A percentile compares a stretch with the other conserved stretches of the same genome.
Conservation (phyloP, 306 rosid genomes). For the Vigna trinervia region DNA sequence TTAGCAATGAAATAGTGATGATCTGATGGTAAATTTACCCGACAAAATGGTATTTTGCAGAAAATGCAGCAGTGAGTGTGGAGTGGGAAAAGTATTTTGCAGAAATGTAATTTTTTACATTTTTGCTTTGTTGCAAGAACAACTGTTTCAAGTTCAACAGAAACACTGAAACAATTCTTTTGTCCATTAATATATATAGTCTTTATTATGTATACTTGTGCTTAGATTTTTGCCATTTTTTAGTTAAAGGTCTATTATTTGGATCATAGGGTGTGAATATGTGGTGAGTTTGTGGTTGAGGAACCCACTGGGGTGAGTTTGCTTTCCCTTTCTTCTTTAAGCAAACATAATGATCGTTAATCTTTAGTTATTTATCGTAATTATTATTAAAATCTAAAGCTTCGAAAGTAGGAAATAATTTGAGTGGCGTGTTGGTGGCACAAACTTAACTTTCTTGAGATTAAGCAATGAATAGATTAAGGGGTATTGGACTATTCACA, state of each 20-base stretch:
- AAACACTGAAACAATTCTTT: neutral
- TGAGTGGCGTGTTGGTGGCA: slow-evolving; percentile 10
- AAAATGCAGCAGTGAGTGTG: slow-evolving; percentile 2
- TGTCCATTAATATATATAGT: slow-evolving; percentile 2
- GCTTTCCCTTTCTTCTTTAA: neutral
- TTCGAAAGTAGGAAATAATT: slow-evolving; percentile 1
- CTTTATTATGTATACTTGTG: neutral
- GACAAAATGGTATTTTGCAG: slow-evolving; percentile 3
- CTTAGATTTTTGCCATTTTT: neutral
- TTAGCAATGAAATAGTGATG: neutral
- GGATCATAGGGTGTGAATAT: neutral
- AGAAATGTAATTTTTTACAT: neutral
- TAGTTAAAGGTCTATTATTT: neutral
- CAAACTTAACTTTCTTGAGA: neutral
- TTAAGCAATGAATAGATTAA: neutral
- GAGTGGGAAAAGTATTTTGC: neutral
- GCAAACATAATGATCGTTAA: slow-evolving; percentile 29
- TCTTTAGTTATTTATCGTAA: slow-evolving; percentile 21
- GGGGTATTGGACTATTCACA: neutral
- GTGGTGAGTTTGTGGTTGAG: slow-evolving; percentile 34
- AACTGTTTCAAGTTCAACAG: slow-evolving; percentile 25
- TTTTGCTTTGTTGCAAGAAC: slow-evolving; percentile 9
- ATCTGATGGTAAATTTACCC: neutral
- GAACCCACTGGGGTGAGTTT: neutral
- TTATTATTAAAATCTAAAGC: slow-evolving; percentile 10